Evolutionary conservation across 2,329 filamentous ascomycete genomes (phyloP), one percentile per base, ranked within the genome.

Genomic region (Gaeumannomyces sp.): DNA sequence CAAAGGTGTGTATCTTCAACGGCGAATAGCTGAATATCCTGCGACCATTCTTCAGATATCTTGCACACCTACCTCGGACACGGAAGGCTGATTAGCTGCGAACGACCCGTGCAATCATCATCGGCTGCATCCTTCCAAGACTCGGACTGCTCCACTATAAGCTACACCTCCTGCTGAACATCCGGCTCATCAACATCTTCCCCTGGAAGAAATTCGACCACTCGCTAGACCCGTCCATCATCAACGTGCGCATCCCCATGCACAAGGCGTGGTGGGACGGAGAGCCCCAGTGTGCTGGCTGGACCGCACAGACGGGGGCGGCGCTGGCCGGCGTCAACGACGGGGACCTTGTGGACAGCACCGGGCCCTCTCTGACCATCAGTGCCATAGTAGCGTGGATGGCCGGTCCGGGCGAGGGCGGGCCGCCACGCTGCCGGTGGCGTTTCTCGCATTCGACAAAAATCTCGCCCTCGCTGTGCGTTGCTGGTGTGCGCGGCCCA

Each of bases 91-190:
- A 35, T 13, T 11, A 13, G 4, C 11, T 14, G 11, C 31, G 29
- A 29, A 53, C n/a, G 45, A 16, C 45, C 8, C 45, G 8, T 53
- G 45, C 29, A 29, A 29, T 29, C 29, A 29, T 53, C 45, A 35
- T 35, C 10, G 13, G 6, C 27, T 28, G 4, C 25, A 31, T 29
- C 5, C 13, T 19, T 8, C 38, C n/a, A 53, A 53, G 53, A 10
- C 61, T 63, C 5, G 61, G 16, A 22, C 50, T 63, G 14, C 61
- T 63, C 6, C 61, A 63, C 50, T 63, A 53, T 53, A 63, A 63
- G 61, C 45, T 63, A 4, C 61, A 63, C 50, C 50, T 63, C 25
- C 28, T 58, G 4, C 28, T n/a, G 1, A 33, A 56, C 27, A 35
- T 50, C 28, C 4, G 31, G 14, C 22, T 63, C 27, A 58, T 63